Evolutionary conservation across 2,329 filamentous ascomycete species (phyloP).

Genomic region (Calonectria montana): DNA sequence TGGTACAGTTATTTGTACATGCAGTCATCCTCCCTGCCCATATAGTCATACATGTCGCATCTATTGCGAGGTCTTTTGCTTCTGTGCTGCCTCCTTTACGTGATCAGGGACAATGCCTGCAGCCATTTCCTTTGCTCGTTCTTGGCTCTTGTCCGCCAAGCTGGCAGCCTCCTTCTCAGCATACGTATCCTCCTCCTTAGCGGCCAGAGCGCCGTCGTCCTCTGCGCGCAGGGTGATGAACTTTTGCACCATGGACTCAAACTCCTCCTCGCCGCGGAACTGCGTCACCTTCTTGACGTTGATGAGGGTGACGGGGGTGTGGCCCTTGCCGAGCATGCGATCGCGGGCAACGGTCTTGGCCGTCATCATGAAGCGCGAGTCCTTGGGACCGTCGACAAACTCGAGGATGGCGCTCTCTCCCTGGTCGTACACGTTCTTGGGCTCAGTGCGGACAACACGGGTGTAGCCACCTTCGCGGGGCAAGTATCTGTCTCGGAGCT

Average conservation of each 20-base stretch:
- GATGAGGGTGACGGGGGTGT: constrained; percentile 77
- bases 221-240: constrained; percentile 47
- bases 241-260: constrained; percentile 72
- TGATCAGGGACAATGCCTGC: constrained; percentile 44
- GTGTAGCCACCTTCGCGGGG: constrained; percentile 91
- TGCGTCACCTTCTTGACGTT: constrained; percentile 91
- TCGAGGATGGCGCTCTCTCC: constrained; percentile 91
- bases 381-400: constrained; percentile 92
- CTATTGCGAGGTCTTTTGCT: constrained; percentile 33
- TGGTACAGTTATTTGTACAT: constrained; percentile 47
- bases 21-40: constrained; percentile 24
- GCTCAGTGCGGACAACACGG: constrained; percentile 91
- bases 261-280: constrained; percentile 73
- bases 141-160: constrained; percentile 43
- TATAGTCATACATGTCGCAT: constrained; percentile 38
- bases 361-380: constrained; percentile 95
- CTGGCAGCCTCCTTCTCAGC: constrained; percentile 34
- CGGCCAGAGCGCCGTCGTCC: constrained; percentile 31
- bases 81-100: constrained; percentile 36
- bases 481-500: constrained; percentile 82
- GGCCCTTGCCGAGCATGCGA: constrained; percentile 62
- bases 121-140: constrained; percentile 48
- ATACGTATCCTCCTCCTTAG: constrained; percentile 20
- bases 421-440: constrained; percentile 85
- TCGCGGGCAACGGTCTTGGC: constrained; percentile 83